Evolutionary conservation across 192 early-diverging fungal genomes (phyloP).

Genomic region (Rhizophagus clarus): DNA sequence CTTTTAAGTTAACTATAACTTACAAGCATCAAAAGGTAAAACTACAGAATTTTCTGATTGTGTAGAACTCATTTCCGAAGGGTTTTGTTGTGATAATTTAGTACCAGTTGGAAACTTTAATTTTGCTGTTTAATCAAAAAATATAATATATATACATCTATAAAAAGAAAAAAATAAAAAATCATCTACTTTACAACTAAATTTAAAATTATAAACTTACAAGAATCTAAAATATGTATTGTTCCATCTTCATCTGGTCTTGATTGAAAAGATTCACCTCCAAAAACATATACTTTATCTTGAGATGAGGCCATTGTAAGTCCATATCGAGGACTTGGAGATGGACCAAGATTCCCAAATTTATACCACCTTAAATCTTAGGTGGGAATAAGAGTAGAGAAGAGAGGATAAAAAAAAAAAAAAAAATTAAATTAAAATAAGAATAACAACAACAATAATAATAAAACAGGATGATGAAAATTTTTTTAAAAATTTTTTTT

Average conservation of each 20-base stretch:
- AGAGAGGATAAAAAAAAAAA: too few species aligned
- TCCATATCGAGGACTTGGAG: conserved; percentile 48
- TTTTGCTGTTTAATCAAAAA: conserved; percentile 39
- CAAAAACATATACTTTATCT: conserved; percentile 54
- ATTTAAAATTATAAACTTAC: conserved; percentile 33
- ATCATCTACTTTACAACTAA: not conserved
- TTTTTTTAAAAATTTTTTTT: not conserved
- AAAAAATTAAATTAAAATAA: not conserved
- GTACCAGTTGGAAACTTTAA: conserved; percentile 41
- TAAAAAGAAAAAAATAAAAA: not conserved
- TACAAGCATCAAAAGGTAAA: too few species aligned
- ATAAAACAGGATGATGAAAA: too few species aligned
- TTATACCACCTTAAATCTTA: conserved; percentile 50
- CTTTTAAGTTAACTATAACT: too few species aligned
- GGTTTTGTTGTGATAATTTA: not conserved
- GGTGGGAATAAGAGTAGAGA: not conserved
- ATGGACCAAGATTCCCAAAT: conserved; percentile 44
- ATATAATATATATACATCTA: not conserved
- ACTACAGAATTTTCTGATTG: too few species aligned
- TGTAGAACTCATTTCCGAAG: too few species aligned
- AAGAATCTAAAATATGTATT: conserved; percentile 51
- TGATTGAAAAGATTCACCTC: conserved; percentile 50
- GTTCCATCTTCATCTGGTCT: conserved; percentile 44
- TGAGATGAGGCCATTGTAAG: conserved; percentile 46
- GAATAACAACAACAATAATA: not conserved